These are phyloP conservation scores for Gossypium turneri DNA, from an alignment of 345 rosid genomes.

Conservation along the genomic window DNA sequence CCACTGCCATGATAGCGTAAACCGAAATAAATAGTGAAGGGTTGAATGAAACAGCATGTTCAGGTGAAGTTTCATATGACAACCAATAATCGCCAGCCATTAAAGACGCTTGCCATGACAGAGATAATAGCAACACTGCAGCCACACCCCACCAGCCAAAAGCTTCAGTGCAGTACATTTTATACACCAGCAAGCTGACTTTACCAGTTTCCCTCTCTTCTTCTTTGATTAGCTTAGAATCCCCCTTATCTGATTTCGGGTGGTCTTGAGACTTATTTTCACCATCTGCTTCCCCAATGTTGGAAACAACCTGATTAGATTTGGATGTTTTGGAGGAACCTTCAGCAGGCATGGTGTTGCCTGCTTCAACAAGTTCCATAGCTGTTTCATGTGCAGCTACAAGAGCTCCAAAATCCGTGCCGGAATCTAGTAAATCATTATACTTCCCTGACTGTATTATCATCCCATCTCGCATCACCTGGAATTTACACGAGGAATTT, in stretches of 20 bases:
- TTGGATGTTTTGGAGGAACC: slow-evolving; percentile 39
- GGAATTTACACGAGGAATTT: slow-evolving; percentile 8
- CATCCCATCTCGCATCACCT: slow-evolving; percentile 93
- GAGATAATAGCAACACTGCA: slow-evolving; percentile 50
- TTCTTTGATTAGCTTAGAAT: slow-evolving; percentile 73
- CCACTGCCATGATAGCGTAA: slow-evolving; percentile 54
- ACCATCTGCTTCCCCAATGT: slow-evolving; percentile 40
- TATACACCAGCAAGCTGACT: slow-evolving; percentile 68
- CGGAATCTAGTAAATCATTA: slow-evolving; percentile 45
- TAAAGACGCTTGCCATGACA: slow-evolving; percentile 66
- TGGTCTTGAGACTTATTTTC: slow-evolving; percentile 42
- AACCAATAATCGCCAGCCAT: slow-evolving; percentile 97
- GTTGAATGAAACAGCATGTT: slow-evolving; percentile 43
- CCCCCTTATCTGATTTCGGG: slow-evolving; percentile 42
- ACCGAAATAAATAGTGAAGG: slow-evolving; percentile 56
- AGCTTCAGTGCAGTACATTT: slow-evolving; percentile 73
- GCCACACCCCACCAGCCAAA: slow-evolving; percentile 89
- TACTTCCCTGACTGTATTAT: slow-evolving; percentile 88
- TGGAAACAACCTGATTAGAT: slow-evolving; percentile 30
- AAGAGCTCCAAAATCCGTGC: slow-evolving; percentile 65
- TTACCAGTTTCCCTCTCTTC: slow-evolving; percentile 83
- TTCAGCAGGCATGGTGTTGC: slow-evolving; percentile 23
- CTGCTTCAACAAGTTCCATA: slow-evolving; percentile 79
- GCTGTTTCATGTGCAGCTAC: slow-evolving; percentile 85
- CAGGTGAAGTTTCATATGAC: slow-evolving; percentile 74